Base-by-base conservation (phyloP, 2,329 filamentous ascomycete genomes). In the Lecanicillium sp. region DNA sequence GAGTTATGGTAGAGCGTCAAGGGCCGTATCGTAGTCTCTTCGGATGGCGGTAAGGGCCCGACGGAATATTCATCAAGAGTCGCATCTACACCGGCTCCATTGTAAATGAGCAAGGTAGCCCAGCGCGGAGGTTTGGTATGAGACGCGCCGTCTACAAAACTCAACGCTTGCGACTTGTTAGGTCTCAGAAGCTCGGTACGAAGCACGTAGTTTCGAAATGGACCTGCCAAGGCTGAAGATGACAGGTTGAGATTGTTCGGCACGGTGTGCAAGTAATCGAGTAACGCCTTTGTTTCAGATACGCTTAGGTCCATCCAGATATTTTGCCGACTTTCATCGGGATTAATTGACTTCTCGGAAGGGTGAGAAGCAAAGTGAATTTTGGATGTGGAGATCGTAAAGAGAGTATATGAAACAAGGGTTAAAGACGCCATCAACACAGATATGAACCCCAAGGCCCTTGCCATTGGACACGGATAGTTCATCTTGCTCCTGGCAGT, bases 1-100 rank as follows among this genome's bases (percentile, higher is more conserved):
- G 34, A 36, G 13, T 36, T 36, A 30, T 36, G 34, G 17, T 36
- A 36, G 14, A 36, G 29, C 10, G 34, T 36, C 34, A 36, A 36
- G 10, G 34, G 34, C 4, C 27, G 34, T 11, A 36, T 36, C 27
- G 17, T 13, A 4, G 34, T 36, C 15, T 29, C 25, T 14, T 14
- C 10, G 8, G 34, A 36, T 29, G 34, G 34, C 8, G 34, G 34
- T 27, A 36, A 13, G 9, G 34, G 34, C 12, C 34, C 34, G 14
- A 36, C 34, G 14, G 34, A 19, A 17, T 36, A 36, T 13, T 36
- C 27, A 13, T 36, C 34, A 30, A 36, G 34, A 14, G 34, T 36
- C 27, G 17, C 34, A 17, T 36, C 27, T 15, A 10, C 11, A 20
- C 27, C 34, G 5, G 34, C 12, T 3, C 34, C 34, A 15, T 36